Percentiles rank a stretch among this genome's conserved stretches.
These are phyloP conservation scores for Wickerhamomyces chaumierensis DNA, from an alignment of 805 yeast genomes.

Conservation along the genomic window DNA sequence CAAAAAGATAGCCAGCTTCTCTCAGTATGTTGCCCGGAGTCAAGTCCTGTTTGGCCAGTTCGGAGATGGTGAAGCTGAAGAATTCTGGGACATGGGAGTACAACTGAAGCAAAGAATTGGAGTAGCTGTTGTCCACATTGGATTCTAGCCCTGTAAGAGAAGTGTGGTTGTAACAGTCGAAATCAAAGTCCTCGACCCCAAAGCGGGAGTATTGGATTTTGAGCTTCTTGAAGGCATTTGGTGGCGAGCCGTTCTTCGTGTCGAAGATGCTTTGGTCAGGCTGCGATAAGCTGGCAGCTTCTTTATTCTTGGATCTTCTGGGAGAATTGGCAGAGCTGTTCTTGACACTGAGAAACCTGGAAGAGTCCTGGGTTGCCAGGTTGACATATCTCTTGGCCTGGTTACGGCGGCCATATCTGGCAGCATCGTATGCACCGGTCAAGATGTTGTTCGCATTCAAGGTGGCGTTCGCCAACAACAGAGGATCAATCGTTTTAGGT, in stretches of 20 bases:
- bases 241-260: conserved; percentile 25
- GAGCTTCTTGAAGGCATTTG: conserved; percentile 65
- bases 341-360: conserved; percentile 50
- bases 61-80: conserved; percentile 49
- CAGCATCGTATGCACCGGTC: conserved; percentile 44
- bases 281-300: conserved; percentile 6
- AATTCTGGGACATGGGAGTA: conserved; percentile 69
- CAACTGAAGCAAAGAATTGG: conserved; percentile 70
- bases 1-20: conserved; percentile 82
- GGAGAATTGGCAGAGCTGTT: conserved; percentile 10
- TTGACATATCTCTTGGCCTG: conserved; percentile 31
- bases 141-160: conserved; percentile 78
- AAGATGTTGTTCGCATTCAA: conserved; percentile 24
- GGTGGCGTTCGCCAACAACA: conserved; percentile 15
- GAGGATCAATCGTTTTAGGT: conserved; percentile 39
- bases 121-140: conserved; percentile 66
- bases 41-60: conserved; percentile 43
- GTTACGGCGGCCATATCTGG: conserved; percentile 48
- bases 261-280: conserved; percentile 21
- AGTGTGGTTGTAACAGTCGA: conserved; percentile 71
- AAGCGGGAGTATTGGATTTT: conserved; percentile 77
- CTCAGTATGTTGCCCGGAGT: conserved; percentile 43
- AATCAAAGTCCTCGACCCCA: conserved; percentile 92
- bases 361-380: conserved; percentile 20
- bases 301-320: conserved; percentile 1